A percentile compares a stretch with the other conserved stretches of the same genome.
These are phyloP conservation scores for Coemansia sp. DNA, from an alignment of 192 early-diverging fungal genomes.

Conservation along the genomic window DNA sequence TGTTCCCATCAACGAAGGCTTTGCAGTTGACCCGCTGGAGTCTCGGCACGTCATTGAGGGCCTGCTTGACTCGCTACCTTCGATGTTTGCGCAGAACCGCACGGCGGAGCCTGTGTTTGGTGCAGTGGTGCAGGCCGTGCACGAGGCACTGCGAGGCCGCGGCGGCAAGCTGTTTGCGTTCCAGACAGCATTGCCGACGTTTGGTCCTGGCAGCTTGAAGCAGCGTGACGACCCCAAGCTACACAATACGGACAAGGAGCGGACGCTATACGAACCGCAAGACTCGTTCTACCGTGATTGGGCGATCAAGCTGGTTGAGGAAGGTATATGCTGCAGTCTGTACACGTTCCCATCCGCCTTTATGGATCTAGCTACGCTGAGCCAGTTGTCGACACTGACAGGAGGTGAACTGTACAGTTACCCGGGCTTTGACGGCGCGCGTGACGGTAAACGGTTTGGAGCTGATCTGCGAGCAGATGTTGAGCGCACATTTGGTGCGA, in stretches of 20 bases:
- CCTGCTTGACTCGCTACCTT: constrained; percentile 78
- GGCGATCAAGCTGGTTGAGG: constrained; percentile 75
- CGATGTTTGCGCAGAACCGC: constrained; percentile 78
- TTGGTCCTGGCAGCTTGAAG: constrained; percentile 85
- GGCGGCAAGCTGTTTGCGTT: constrained; percentile 92
- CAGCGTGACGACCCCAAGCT: constrained; percentile 87
- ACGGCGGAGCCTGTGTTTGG: constrained; percentile 75
- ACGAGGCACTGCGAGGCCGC: constrained; percentile 67
- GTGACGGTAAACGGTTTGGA: constrained; percentile 71
- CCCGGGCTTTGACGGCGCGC: constrained; percentile 72
- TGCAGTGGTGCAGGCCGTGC: constrained; percentile 73
- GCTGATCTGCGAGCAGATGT: constrained; percentile 73
- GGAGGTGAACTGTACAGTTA: constrained; percentile 86
- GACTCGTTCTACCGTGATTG: constrained; percentile 83
- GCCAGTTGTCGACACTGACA: constrained; percentile 75
- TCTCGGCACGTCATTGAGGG: constrained; percentile 77
- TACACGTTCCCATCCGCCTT: constrained; percentile 89
- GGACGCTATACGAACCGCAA: constrained; percentile 79
- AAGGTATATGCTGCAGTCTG: constrained; percentile 83
- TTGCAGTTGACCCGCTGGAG: constrained; percentile 83
- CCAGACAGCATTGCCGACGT: constrained; percentile 81
- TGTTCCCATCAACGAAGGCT: constrained; percentile 88
- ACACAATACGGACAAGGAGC: constrained; percentile 91
- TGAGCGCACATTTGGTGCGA: constrained; percentile 79
- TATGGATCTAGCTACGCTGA: constrained; percentile 84